These are phyloP conservation scores for Fomitopsis betulina DNA, from an alignment of 1,284 basidiomycete species.

Conservation along the genomic window DNA sequence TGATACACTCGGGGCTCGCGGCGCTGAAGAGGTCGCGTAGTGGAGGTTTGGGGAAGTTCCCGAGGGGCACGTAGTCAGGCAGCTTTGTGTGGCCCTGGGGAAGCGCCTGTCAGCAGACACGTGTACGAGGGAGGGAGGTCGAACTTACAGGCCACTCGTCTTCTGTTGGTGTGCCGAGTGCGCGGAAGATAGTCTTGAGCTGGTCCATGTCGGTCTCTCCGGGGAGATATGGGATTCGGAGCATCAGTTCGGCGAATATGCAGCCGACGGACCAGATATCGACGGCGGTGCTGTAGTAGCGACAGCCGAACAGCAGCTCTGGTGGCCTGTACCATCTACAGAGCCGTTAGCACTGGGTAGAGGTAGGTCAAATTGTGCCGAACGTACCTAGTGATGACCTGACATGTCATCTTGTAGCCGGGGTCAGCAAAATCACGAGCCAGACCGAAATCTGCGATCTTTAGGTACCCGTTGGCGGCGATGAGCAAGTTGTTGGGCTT, in stretches of 20 bases:
- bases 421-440: constrained; percentile 95
- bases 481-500: constrained; percentile 99
- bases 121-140: not conserved
- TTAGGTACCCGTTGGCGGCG: constrained; percentile 86
- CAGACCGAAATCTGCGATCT: constrained; percentile 98
- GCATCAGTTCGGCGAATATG: constrained; percentile 94
- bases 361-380: constrained; percentile 35
- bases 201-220: constrained; percentile 97
- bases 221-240: constrained; percentile 89
- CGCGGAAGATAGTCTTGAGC: constrained; percentile 90
- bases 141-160: constrained; percentile 89
- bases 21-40: constrained; percentile 88
- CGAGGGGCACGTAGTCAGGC: constrained; percentile 84
- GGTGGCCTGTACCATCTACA: constrained; percentile 96
- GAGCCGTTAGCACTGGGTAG: constrained; percentile 4
- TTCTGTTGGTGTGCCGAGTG: constrained; percentile 93
- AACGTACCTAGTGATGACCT: constrained; percentile 81
- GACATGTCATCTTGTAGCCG: constrained; percentile 93
- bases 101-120: not conserved
- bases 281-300: constrained; percentile 85
- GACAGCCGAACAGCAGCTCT: constrained; percentile 84
- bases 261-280: constrained; percentile 96
- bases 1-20: constrained; percentile 83
- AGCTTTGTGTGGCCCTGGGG: constrained; percentile 82
- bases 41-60: constrained; percentile 79